These are phyloP conservation scores for Pascua guehoae DNA, from an alignment of 1,284 basidiomycete species.

Conservation along the genomic window DNA sequence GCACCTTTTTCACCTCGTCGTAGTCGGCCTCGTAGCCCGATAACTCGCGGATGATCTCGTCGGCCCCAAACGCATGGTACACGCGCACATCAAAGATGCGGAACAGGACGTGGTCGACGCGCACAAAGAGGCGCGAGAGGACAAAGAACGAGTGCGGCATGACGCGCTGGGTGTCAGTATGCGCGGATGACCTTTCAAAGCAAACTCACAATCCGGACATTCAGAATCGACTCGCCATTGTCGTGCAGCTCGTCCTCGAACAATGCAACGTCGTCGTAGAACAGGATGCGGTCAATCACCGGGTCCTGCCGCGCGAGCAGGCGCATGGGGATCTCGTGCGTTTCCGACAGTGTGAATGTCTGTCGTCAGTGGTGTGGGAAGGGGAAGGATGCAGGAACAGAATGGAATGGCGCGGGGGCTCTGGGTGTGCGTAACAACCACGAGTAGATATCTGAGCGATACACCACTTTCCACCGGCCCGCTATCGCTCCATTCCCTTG, in stretches of 20 bases:
- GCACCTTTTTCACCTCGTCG: slow-evolving; percentile 69
- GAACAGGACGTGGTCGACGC: slow-evolving; percentile 94
- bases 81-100: slow-evolving; percentile 84
- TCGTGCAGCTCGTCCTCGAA: slow-evolving; percentile 95
- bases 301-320: slow-evolving; percentile 86
- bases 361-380: slow-evolving; percentile 12
- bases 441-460: no score
- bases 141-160: slow-evolving; percentile 97
- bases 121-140: slow-evolving; percentile 83
- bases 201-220: slow-evolving; percentile 74
- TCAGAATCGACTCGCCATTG: slow-evolving; percentile 76
- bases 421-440: background rate
- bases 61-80: slow-evolving; percentile 70
- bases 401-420: no score
- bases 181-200: background rate
- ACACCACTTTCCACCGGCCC: background rate
- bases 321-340: slow-evolving; percentile 68
- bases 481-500: background rate
- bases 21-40: slow-evolving; percentile 89
- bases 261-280: slow-evolving; percentile 86
- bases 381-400: background rate
- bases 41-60: slow-evolving; percentile 69
- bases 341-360: slow-evolving; percentile 56
- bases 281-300: slow-evolving; percentile 61
- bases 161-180: slow-evolving; percentile 64